phyloP scores from a whole-genome alignment of 176 grass and related monocot species.

The Oryza australiensis region DNA sequence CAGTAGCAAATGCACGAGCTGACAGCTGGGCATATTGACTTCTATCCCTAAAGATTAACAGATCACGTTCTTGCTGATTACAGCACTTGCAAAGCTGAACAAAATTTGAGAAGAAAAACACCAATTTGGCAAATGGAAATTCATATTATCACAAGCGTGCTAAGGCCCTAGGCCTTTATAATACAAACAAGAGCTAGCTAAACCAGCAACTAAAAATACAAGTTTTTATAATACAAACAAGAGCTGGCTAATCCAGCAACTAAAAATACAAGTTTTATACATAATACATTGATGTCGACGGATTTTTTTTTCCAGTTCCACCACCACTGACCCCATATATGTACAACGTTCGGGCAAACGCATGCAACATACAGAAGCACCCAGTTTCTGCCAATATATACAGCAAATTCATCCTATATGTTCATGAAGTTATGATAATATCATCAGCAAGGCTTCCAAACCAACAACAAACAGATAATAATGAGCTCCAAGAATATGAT shows the following conservation, averaged over 20 bases:
- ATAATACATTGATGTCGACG: conserved; percentile 52
- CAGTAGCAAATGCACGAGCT: not conserved
- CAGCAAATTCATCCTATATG: conserved; percentile 42
- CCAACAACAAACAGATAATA: conserved; percentile 22
- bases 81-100: not conserved
- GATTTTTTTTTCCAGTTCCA: conserved; percentile 49
- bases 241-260: conserved; percentile 11
- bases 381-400: conserved; percentile 30
- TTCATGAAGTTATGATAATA: conserved; percentile 32
- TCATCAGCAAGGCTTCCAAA: conserved; percentile 30
- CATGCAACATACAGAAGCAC: conserved; percentile 11
- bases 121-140: not conserved
- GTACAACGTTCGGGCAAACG: conserved; percentile 26
- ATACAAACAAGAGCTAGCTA: not conserved
- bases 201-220: conserved; percentile 6
- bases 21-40: not conserved
- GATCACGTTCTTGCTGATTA: not conserved
- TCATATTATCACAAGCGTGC: not conserved
- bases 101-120: not conserved
- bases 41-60: not conserved
- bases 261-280: conserved; percentile 20
- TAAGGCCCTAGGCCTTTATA: not conserved
- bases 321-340: conserved; percentile 33
- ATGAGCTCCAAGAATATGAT: conserved; percentile 5
- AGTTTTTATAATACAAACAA: not conserved